Percentiles rank a stretch among this genome's conserved stretches.
Conservation (phyloP, 345 rosid genomes). For the sweet orange (Citrus sinensis) region DVS_A1.0 CM039166.1:14883501-14884000, state of each 20-base stretch:
- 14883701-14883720: no score
- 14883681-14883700: not conserved
- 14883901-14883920: no score
- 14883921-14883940: no score
- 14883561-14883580: not conserved
- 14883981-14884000: not conserved
- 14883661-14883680: not conserved
- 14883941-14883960: not conserved
- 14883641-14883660: not conserved
- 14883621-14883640: constrained; percentile 4
- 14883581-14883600: not conserved
- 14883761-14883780: not conserved
- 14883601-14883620: not conserved
- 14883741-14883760: not conserved
- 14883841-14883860: not conserved
- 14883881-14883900: no score
- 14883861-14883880: not conserved
- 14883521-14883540: not conserved
- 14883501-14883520: not conserved
- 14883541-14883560: not conserved
- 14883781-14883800: not conserved
- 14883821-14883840: not conserved
- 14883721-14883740: no score
- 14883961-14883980: not conserved
- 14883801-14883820: not conserved